Conservation (phyloP, 768 basidiomycete species). For the Termitomyces sp. region DNA sequence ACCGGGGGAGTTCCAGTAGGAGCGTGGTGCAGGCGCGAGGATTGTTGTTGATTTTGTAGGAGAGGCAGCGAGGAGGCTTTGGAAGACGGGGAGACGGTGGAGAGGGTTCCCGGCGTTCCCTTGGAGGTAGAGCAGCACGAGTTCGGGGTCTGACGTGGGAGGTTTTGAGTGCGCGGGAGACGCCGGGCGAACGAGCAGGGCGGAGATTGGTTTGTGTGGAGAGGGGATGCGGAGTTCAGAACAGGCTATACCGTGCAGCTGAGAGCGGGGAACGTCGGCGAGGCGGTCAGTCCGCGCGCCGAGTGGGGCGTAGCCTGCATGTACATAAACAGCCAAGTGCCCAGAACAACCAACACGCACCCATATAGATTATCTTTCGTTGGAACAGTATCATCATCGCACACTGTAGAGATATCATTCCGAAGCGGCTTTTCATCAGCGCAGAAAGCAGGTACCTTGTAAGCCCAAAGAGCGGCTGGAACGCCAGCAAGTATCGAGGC, state of each 20-base stretch:
- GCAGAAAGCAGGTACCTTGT: conserved; percentile 22
- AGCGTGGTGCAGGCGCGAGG: conserved; percentile 32
- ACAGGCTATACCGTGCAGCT: conserved; percentile 11
- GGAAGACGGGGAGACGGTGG: conserved; percentile 38
- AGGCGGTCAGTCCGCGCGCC: conserved; percentile 33
- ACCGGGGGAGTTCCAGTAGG: conserved; percentile 40
- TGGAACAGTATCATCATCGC: conserved; percentile 43
- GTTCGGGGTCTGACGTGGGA: neutral
- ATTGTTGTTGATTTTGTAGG: neutral
- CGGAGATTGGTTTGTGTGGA: neutral
- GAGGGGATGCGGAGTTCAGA: conserved; percentile 14
- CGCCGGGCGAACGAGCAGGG: neutral
- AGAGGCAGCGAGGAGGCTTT: neutral
- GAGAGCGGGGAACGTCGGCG: conserved; percentile 7
- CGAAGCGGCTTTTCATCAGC: neutral
- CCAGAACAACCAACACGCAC: conserved; percentile 9
- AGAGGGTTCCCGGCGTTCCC: conserved; percentile 46
- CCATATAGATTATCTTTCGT: conserved; percentile 48
- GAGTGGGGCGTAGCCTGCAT: conserved; percentile 30
- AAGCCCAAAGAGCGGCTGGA: conserved; percentile 34
- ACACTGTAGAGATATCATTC: conserved; percentile 24
- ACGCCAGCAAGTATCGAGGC: conserved; percentile 29
- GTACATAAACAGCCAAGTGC: neutral
- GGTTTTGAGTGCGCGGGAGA: neutral
- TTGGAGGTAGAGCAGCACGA: conserved; percentile 21